phyloP scores from a whole-genome alignment of 768 basidiomycete species.

The Lanmaoa pseudosensibilis region DNA sequence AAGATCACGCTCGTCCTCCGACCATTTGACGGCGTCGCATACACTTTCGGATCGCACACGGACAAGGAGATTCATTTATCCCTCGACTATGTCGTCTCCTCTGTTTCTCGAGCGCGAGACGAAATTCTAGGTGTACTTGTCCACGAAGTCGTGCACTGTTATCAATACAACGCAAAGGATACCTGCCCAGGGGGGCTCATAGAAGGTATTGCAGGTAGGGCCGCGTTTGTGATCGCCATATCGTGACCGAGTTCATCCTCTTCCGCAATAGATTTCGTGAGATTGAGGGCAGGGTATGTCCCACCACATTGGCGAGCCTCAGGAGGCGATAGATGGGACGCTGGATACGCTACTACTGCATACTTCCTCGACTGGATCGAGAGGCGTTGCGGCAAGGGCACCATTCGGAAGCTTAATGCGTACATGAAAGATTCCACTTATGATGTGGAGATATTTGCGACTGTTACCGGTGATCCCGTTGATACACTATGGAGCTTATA shows the following conservation, averaged over 20 bases:
- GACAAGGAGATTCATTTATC: slow-evolving; percentile 79
- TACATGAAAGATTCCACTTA: slow-evolving; percentile 51
- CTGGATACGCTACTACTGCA: slow-evolving; percentile 71
- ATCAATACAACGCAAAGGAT: slow-evolving; percentile 62
- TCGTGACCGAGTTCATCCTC: neutral
- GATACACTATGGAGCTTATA: slow-evolving; percentile 61
- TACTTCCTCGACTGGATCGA: slow-evolving; percentile 75
- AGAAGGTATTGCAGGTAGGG: slow-evolving; percentile 75
- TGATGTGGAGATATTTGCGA: slow-evolving; percentile 50
- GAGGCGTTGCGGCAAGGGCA: slow-evolving; percentile 49
- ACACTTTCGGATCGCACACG: slow-evolving; percentile 54
- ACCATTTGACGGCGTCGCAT: slow-evolving; percentile 68
- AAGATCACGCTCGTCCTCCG: slow-evolving; percentile 59
- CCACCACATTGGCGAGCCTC: slow-evolving; percentile 71
- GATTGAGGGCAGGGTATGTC: slow-evolving; percentile 52
- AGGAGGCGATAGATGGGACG: slow-evolving; percentile 61
- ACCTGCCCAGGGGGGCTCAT: slow-evolving; percentile 69
- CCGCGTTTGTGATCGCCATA: neutral
- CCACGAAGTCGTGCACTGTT: slow-evolving; percentile 81
- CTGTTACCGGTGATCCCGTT: slow-evolving; percentile 52
- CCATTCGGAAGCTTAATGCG: slow-evolving; percentile 58
- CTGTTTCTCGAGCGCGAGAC: slow-evolving; percentile 42
- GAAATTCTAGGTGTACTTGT: slow-evolving; percentile 72
- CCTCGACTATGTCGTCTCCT: slow-evolving; percentile 57
- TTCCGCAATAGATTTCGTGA: slow-evolving; percentile 61